Evolutionary conservation across 805 yeast species (phyloP).

Genomic region (Blastobotrys terrestris): DNA sequence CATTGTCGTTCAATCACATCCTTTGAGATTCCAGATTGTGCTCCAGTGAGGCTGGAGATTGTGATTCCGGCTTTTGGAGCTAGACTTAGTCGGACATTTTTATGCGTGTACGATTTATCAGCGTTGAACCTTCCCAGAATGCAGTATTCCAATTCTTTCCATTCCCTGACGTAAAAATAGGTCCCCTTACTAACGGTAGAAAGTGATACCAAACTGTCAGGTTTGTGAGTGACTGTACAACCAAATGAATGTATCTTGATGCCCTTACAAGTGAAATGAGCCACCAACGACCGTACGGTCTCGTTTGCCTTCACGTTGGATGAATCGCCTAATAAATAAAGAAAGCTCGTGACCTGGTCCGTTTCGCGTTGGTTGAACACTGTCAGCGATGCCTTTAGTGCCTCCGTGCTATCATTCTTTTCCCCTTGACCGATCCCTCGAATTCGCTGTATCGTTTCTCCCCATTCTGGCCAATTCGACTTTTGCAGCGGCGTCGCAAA

Average conservation of each 20-base stretch:
- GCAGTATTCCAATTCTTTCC: slow-evolving; percentile 15
- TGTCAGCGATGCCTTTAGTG: slow-evolving; percentile 1
- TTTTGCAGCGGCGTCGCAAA: neutral
- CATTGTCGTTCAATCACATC: slow-evolving; percentile 10
- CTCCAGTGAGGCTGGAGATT: slow-evolving; percentile 12
- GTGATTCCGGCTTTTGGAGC: slow-evolving; percentile 12
- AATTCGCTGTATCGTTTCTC: slow-evolving; percentile 2
- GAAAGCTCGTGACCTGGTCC: neutral
- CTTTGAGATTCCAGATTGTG: slow-evolving; percentile 2
- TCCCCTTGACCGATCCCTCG: slow-evolving; percentile 1
- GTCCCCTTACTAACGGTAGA: slow-evolving; percentile 16
- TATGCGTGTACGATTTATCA: slow-evolving; percentile 13
- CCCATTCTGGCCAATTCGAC: slow-evolving; percentile 10
- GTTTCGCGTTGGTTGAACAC: slow-evolving; percentile 1
- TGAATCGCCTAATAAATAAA: neutral
- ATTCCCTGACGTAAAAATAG: slow-evolving; percentile 18
- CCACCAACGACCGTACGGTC: neutral
- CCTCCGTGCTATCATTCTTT: slow-evolving; percentile 10
- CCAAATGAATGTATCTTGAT: slow-evolving; percentile 22
- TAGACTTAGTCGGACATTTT: slow-evolving; percentile 12
- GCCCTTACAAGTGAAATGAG: neutral
- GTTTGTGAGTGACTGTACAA: slow-evolving; percentile 17
- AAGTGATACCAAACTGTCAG: slow-evolving; percentile 14
- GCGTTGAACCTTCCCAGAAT: slow-evolving; percentile 16
- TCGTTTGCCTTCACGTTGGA: neutral